Evolutionary conservation across 1,139 yeast species (phyloP).

Genomic region (Scheffersomyces segobiensis): DNA sequence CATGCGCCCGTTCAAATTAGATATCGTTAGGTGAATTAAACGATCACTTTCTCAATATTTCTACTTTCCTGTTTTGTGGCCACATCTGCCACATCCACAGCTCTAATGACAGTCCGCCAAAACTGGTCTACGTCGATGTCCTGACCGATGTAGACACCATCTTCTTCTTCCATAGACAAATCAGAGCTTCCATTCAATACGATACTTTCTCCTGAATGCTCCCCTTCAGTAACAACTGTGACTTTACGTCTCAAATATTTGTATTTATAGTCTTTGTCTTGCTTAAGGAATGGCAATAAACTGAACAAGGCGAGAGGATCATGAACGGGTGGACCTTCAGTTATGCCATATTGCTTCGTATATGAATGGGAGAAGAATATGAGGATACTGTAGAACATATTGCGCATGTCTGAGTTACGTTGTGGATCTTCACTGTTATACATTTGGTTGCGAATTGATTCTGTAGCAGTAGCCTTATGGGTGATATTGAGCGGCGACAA

Average conservation of each 20-base stretch:
- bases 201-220: slow-evolving; percentile 33
- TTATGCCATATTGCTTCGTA: slow-evolving; percentile 42
- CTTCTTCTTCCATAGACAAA: slow-evolving; percentile 24
- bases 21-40: too few species aligned
- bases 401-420: slow-evolving; percentile 42
- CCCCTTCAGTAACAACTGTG: slow-evolving; percentile 29
- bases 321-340: slow-evolving; percentile 74
- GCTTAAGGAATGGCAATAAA: slow-evolving; percentile 47
- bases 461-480: slow-evolving; percentile 63
- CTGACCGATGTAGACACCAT: slow-evolving; percentile 48
- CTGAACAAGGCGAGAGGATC: slow-evolving; percentile 76
- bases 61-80: neutral
- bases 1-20: too few species aligned
- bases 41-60: neutral
- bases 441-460: slow-evolving; percentile 37
- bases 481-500: slow-evolving; percentile 72
- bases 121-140: slow-evolving; percentile 47
- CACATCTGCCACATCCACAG: slow-evolving; percentile 30
- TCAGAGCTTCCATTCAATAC: slow-evolving; percentile 33
- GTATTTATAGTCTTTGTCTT: slow-evolving; percentile 29
- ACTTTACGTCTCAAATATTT: slow-evolving; percentile 30
- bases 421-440: slow-evolving; percentile 16
- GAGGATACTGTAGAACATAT: slow-evolving; percentile 57
- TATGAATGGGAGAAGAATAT: slow-evolving; percentile 48
- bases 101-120: slow-evolving; percentile 51